These are phyloP conservation scores for Parasitella parasitica DNA, from an alignment of 371 early-diverging fungal species.

Conservation along the genomic window DNA sequence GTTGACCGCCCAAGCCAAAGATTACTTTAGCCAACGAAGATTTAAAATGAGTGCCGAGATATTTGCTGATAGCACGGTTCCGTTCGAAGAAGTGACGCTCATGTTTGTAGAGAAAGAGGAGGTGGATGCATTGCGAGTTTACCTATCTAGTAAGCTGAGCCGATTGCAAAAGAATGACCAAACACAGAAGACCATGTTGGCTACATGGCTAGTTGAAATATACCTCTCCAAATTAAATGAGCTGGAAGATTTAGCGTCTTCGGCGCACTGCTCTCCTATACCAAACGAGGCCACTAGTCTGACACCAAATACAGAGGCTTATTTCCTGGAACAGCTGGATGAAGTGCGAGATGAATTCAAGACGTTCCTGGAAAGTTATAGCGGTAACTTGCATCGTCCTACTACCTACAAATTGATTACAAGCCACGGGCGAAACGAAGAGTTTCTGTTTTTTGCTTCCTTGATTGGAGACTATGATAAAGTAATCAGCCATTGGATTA, in stretches of 20 bases:
- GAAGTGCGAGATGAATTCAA: conserved; percentile 68
- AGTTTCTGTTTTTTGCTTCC: conserved; percentile 76
- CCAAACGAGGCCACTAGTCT: conserved; percentile 28
- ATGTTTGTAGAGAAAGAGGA: conserved; percentile 70
- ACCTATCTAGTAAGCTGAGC: conserved; percentile 68
- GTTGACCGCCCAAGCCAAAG: conserved; percentile 82
- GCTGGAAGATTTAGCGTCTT: conserved; percentile 60
- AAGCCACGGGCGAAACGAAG: conserved; percentile 79
- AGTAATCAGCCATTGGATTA: conserved; percentile 79
- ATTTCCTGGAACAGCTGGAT: conserved; percentile 47
- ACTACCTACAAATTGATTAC: conserved; percentile 80
- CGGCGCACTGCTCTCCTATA: conserved; percentile 9
- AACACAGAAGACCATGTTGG: conserved; percentile 79
- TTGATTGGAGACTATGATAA: conserved; percentile 80
- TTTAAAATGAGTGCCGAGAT: conserved; percentile 80
- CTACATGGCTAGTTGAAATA: conserved; percentile 89
- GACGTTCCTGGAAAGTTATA: conserved; percentile 67
- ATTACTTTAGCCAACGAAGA: conserved; percentile 73
- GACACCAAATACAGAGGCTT: conserved; percentile 7
- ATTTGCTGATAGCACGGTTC: conserved; percentile 78
- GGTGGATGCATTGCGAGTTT: conserved; percentile 72
- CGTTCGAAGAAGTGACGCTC: conserved; percentile 86
- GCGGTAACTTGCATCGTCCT: conserved; percentile 57
- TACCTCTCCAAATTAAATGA: conserved; percentile 76
- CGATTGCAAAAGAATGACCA: conserved; percentile 61